These are phyloP conservation scores for Sporothrix pallida DNA, from an alignment of 2,329 filamentous ascomycete species.

Conservation along the genomic window DNA sequence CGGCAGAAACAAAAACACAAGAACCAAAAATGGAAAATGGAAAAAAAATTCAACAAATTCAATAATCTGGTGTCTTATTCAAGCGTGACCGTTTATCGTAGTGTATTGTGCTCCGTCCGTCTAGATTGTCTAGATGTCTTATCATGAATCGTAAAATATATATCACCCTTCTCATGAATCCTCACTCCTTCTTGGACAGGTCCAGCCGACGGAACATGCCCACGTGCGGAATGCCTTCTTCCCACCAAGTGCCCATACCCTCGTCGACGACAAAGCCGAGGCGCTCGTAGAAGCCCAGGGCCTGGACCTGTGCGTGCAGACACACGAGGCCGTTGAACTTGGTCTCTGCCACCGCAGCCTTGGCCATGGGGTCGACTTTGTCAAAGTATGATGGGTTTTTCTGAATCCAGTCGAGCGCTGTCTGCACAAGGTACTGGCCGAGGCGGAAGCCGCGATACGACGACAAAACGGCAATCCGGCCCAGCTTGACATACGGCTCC, in stretches of 20 bases:
- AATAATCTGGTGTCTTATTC: neutral
- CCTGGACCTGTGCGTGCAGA: conserved; percentile 76
- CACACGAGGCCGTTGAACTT: conserved; percentile 77
- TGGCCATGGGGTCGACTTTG: conserved; percentile 51
- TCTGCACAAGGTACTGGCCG: conserved; percentile 68
- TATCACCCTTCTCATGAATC: neutral
- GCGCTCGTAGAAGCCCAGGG: conserved; percentile 68
- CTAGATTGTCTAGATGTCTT: neutral
- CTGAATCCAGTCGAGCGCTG: conserved; percentile 70
- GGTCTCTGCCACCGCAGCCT: conserved; percentile 41
- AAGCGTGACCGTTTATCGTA: neutral
- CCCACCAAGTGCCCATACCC: conserved; percentile 75
- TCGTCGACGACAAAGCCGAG: conserved; percentile 78
- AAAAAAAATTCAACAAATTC: conserved; percentile 24
- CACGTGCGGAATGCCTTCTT: conserved; percentile 84
- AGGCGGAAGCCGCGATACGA: conserved; percentile 70
- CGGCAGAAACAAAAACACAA: conserved; percentile 28
- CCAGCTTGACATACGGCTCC: conserved; percentile 83
- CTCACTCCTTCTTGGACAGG: conserved; percentile 18
- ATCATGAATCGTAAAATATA: neutral
- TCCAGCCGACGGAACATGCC: conserved; percentile 73
- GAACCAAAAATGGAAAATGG: conserved; percentile 29
- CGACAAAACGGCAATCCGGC: conserved; percentile 72
- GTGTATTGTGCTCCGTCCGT: neutral
- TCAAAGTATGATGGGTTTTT: conserved; percentile 64